Base-by-base conservation (phyloP, 2,329 filamentous ascomycete species). In the Calonectria naviculata region DNA sequence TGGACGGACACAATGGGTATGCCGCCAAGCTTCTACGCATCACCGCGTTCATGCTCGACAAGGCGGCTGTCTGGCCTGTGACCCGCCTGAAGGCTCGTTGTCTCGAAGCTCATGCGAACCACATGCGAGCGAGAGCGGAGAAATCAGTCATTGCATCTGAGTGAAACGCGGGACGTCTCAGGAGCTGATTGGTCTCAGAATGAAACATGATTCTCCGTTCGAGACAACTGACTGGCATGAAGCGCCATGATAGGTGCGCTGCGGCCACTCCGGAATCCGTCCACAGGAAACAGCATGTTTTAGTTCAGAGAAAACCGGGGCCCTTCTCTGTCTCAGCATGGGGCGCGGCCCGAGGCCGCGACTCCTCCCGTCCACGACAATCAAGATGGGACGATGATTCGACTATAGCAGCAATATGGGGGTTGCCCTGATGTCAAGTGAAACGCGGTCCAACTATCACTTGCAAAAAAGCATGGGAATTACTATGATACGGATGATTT, bases 1-100 rank as follows among this genome's bases (percentile, higher is more conserved):
- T 89, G 78, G 87, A 88, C 78, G 88, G 90, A 69, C 87, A 92
- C 78, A 91, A 90, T 67, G 95, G 96, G 41, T 97, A 94, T 81
- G 95, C 94, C 29, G 93, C 93, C 72, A 97, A 95, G 85, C 91
- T 98, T 58, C 85, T 98, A 78, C 90, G 94, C 78, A 89, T 97
- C 66, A 97, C 94, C 73, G 94, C 95, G 58, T 93, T 94, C 83
- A 93, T 97, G 89, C 88, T 98, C 73, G 93, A 95, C 76, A 95
- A 95, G 84, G 93, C 94, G 73, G 93, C 94, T 74, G 94, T 98
- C 31, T 99, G 97, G 96, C 95, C 95, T 82, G 88, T 90, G 17
- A 88, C 88, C 38, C 87, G 86, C 62, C 80, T 90, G 31, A 90
- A 90, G 84, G 86, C 87, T 1, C 85, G 85, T 62, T 90, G 88